Conservation (phyloP, 1,284 basidiomycete species). For the Rhodotorula sp. region DNA sequence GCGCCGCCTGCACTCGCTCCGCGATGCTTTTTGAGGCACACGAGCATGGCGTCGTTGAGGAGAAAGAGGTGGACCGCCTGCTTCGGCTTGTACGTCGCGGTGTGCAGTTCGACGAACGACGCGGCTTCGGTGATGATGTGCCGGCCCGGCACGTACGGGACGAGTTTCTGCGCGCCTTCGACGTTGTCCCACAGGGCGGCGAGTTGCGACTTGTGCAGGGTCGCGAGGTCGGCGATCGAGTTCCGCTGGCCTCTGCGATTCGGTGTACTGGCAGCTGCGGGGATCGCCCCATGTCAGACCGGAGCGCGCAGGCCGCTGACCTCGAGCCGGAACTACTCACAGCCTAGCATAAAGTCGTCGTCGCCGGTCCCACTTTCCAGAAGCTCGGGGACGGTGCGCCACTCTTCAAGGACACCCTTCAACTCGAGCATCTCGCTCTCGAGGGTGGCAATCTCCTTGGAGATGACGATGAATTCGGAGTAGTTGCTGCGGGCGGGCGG, state of each 20-base stretch:
- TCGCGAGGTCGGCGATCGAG: constrained; percentile 86
- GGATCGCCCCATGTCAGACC: constrained; percentile 53
- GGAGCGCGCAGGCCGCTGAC: too few relatives aligned
- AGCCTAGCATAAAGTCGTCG: constrained; percentile 38
- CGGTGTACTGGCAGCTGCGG: constrained; percentile 40
- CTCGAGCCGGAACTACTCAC: background rate
- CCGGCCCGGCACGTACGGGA: constrained; percentile 82
- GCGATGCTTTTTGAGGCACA: constrained; percentile 61
- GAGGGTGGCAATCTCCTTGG: constrained; percentile 92
- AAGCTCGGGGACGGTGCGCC: constrained; percentile 90
- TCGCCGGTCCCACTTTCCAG: constrained; percentile 65
- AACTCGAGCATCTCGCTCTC: constrained; percentile 98
- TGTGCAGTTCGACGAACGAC: constrained; percentile 78
- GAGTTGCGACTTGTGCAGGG: constrained; percentile 92
- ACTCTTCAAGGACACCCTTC: constrained; percentile 89
- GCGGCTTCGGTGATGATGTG: constrained; percentile 88
- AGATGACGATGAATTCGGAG: constrained; percentile 91
- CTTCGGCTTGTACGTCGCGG: constrained; percentile 91
- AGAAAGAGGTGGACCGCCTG: constrained; percentile 86
- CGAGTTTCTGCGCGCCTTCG: constrained; percentile 94
- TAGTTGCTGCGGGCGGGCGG: constrained; percentile 56
- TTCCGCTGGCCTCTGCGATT: constrained; percentile 62
- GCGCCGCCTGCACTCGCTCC: constrained; percentile 57
- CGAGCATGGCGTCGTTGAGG: constrained; percentile 84
- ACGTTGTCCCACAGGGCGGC: constrained; percentile 85